Conservation (phyloP, 805 yeast species). For the Barnettozyma californica region DNA sequence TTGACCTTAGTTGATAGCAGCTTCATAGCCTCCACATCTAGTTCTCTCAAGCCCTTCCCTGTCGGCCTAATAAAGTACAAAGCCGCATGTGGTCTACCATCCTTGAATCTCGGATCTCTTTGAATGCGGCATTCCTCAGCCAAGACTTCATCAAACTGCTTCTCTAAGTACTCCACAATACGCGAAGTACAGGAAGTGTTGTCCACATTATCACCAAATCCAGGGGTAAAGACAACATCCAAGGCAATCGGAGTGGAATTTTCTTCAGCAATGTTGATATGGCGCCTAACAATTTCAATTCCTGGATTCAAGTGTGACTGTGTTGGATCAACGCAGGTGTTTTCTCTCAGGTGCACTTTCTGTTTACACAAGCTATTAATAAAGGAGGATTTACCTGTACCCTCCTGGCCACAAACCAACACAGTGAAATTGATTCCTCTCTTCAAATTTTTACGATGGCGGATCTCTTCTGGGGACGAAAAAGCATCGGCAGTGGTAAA, state of each 20-base stretch:
- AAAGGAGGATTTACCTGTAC: conserved; percentile 71
- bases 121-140: conserved; percentile 71
- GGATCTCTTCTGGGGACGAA: conserved; percentile 34
- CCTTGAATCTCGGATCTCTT: conserved; percentile 66
- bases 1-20: conserved; percentile 68
- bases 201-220: conserved; percentile 73
- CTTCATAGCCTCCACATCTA: conserved; percentile 70
- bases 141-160: conserved; percentile 66
- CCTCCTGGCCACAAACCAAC: conserved; percentile 68
- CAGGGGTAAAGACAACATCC: conserved; percentile 66
- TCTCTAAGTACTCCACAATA: conserved; percentile 57
- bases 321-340: conserved; percentile 24
- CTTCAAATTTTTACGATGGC: conserved; percentile 58
- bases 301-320: conserved; percentile 33
- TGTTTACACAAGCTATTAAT: conserved; percentile 61
- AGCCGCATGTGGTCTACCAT: conserved; percentile 72
- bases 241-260: conserved; percentile 47
- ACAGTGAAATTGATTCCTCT: conserved; percentile 59
- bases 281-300: conserved; percentile 39
- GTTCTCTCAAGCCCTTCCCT: conserved; percentile 60
- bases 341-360: conserved; percentile 31
- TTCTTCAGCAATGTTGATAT: conserved; percentile 54
- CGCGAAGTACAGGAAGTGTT: conserved; percentile 45
- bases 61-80: conserved; percentile 72
- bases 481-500: conserved; percentile 1